A percentile compares a stretch with the other conserved stretches of the same genome.
phyloP scores from a whole-genome alignment of 768 basidiomycete genomes.

The Leccinum imitatum region DNA sequence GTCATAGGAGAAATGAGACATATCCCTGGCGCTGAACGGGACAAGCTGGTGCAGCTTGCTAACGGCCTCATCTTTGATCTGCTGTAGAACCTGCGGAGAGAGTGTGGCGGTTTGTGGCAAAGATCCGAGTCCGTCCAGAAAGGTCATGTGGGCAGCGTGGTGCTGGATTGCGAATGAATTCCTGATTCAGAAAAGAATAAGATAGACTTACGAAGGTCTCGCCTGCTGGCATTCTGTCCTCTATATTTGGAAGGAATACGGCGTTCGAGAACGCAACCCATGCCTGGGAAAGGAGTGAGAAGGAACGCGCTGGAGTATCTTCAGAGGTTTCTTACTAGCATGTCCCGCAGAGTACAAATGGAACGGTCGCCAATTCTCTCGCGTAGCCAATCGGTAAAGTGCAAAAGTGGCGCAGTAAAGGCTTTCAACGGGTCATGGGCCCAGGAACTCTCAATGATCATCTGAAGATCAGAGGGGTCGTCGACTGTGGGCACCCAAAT shows the following conservation, averaged over 20 bases:
- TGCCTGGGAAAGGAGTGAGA: slow-evolving; percentile 49
- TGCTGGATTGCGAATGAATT: slow-evolving; percentile 49
- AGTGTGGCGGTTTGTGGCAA: slow-evolving; percentile 70
- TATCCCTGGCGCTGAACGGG: slow-evolving; percentile 38
- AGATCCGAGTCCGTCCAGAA: slow-evolving; percentile 85
- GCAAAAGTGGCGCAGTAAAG: slow-evolving; percentile 64
- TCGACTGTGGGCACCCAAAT: slow-evolving; percentile 95
- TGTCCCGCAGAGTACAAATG: slow-evolving; percentile 79
- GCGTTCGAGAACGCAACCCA: slow-evolving; percentile 91
- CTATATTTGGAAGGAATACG: slow-evolving; percentile 36
- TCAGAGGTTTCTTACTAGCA: slow-evolving; percentile 57
- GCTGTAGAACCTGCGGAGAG: slow-evolving; percentile 54
- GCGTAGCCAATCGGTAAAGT: slow-evolving; percentile 82
- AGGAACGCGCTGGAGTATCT: background rate
- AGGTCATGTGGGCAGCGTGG: slow-evolving; percentile 91
- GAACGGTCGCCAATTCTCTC: slow-evolving; percentile 57
- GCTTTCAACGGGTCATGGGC: slow-evolving; percentile 45
- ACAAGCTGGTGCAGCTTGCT: slow-evolving; percentile 55
- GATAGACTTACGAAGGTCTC: slow-evolving; percentile 66
- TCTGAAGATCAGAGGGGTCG: slow-evolving; percentile 65
- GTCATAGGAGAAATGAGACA: slow-evolving; percentile 32
- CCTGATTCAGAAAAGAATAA: background rate
- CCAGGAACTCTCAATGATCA: slow-evolving; percentile 79
- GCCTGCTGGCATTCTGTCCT: slow-evolving; percentile 36
- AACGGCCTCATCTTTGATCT: slow-evolving; percentile 60